Evolutionary conservation across 148 eudicot genomes (phyloP).

Genomic region (Amaranthus hypochondriacus): DNA sequence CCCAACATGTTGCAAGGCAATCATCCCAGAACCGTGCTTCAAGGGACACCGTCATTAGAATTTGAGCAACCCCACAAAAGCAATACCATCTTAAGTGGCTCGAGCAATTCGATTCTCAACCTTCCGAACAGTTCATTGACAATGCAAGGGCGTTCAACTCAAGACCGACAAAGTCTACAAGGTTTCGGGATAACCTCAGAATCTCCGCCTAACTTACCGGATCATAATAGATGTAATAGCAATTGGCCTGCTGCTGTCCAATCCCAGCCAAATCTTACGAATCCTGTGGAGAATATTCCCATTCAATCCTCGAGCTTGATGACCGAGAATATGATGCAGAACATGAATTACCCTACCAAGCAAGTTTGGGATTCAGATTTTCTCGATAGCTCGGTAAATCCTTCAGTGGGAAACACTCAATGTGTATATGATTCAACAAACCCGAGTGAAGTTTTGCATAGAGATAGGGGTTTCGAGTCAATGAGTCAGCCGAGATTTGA

Average conservation of each 20-base stretch:
- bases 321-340: conserved; percentile 22
- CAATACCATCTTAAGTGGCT: conserved; percentile 17
- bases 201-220: conserved; percentile 29
- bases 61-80: conserved; percentile 38
- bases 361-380: conserved; percentile 35
- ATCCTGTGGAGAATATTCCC: conserved; percentile 15
- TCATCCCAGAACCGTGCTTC: conserved; percentile 44
- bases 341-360: conserved; percentile 21
- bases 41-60: conserved; percentile 50
- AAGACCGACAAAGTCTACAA: conserved; percentile 23
- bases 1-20: conserved; percentile 25
- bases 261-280: conserved; percentile 29
- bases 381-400: conserved; percentile 24
- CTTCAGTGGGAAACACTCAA: conserved; percentile 25
- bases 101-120: conserved; percentile 27
- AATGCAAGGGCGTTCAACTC: conserved; percentile 28
- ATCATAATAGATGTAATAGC: conserved; percentile 28
- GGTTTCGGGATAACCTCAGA: conserved; percentile 29
- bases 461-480: conserved; percentile 22
- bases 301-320: conserved; percentile 25
- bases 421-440: conserved; percentile 13
- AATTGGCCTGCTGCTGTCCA: conserved; percentile 39
- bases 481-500: conserved; percentile 27
- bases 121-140: conserved; percentile 27
- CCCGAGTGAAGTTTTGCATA: conserved; percentile 1